Evolutionary conservation across 768 basidiomycete genomes (phyloP).

Genomic region (Trametes villosa): DNA sequence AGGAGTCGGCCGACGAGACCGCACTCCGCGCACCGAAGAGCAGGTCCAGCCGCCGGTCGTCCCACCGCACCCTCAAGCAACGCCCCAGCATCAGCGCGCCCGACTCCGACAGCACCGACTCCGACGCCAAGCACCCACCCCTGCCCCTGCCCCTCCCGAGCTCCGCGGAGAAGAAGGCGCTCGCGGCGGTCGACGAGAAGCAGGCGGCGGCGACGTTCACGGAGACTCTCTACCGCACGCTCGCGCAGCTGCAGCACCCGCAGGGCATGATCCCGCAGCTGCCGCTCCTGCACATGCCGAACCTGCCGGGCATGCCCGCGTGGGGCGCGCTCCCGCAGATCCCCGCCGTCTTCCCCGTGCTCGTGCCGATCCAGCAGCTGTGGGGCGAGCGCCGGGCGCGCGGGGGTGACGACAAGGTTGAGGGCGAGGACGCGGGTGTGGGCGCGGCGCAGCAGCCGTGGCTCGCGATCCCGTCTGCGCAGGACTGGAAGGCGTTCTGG

Average conservation of each 20-base stretch:
- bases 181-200: conserved; percentile 31
- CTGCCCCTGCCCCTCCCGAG: not conserved
- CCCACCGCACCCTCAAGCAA: conserved; percentile 12
- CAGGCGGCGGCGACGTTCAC: conserved; percentile 53
- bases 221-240: conserved; percentile 76
- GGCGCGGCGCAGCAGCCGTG: conserved; percentile 30
- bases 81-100: conserved; percentile 4
- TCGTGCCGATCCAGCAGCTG: conserved; percentile 71
- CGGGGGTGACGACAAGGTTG: conserved; percentile 31
- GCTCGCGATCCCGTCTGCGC: conserved; percentile 36
- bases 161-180: conserved; percentile 29
- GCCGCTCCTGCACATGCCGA: conserved; percentile 40
- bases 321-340: conserved; percentile 62
- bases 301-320: conserved; percentile 56
- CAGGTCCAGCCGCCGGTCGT: conserved; percentile 9
- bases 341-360: conserved; percentile 79
- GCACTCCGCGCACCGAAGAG: conserved; percentile 14
- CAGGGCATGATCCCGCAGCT: conserved; percentile 52
- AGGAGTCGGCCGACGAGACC: conserved; percentile 55
- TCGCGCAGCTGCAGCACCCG: conserved; percentile 62
- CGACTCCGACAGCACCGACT: not conserved
- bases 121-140: conserved; percentile 3
- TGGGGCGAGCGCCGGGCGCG: conserved; percentile 53
- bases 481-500: conserved; percentile 72
- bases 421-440: conserved; percentile 14